Base-by-base conservation (phyloP, 257 asterid species). In the Mentha longifolia region DNA sequence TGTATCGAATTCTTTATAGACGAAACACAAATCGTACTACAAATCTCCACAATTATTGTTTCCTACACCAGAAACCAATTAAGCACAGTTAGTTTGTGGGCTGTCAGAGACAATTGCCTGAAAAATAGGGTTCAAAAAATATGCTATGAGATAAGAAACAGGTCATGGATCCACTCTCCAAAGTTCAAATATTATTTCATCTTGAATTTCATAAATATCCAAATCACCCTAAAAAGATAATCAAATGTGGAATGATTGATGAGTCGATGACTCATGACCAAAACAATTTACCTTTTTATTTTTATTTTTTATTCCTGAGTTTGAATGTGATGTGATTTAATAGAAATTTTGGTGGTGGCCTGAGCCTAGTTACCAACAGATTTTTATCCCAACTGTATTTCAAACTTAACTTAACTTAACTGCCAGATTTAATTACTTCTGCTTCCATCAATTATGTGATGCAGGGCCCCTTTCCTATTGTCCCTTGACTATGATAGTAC, bases 41-140 rank as follows among this genome's bases (percentile, higher is more conserved):
- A 3, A 33, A 33, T 33, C 37, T 33, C 37, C 37, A 33, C 3
- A 4, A 33, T 33, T 33, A 33, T 33, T 1, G 2, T 33, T 33
- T 33, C 37, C 5, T 33, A 33, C 37, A 33, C 37, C 5, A 33
- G 37, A 33, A 33, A 33, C 37, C 37, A 33, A n/a, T n/a, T n/a
- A 2, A 33, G 37, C 37, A 4, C 0, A 33, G 37, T 33, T 33
- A 61, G n/a, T 9, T 39, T 45, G 22, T 58, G 74, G 25, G 4
- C 11, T 60, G 77, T 72, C 58, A 62, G 45, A 46, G 59, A 57
- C 68, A 64, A 6, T 65, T 74, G 73, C 78, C 73, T 10, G 3
- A 65, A 74, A 73, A 56, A 45, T 65, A 74, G 73, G 73, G 78
- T 74, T 74, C 73, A 66, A 65, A 39, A 13, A 42, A 6, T 3